Percentiles rank a stretch among this genome's conserved stretches.
Evolutionary conservation across 148 eudicot species (phyloP).

Genomic region (Oxyria digyna): DNA sequence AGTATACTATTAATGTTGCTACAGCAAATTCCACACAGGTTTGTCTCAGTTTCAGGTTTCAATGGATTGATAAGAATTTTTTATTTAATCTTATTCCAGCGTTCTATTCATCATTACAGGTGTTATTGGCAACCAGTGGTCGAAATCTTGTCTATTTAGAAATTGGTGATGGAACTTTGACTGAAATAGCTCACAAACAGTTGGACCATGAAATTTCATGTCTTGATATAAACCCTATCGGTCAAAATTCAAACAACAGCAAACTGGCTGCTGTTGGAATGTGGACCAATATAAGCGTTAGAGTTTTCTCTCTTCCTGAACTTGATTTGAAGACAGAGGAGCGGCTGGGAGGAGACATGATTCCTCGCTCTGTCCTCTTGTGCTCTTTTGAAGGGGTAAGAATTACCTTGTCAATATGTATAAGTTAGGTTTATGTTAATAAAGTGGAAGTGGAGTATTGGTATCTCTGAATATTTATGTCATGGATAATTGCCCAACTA

Average conservation of each 20-base stretch:
- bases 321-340: slow-evolving; percentile 77
- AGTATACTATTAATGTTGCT: slow-evolving; percentile 81
- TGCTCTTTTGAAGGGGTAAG: slow-evolving; percentile 98
- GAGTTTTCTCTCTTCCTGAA: slow-evolving; percentile 81
- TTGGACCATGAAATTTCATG: slow-evolving; percentile 87
- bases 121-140: slow-evolving; percentile 84
- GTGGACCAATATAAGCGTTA: slow-evolving; percentile 98
- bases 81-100: background rate
- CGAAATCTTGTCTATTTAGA: slow-evolving; percentile 88
- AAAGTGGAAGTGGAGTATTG: background rate
- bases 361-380: slow-evolving; percentile 92
- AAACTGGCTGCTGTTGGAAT: slow-evolving; percentile 95
- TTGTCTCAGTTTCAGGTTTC: background rate
- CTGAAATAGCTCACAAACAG: slow-evolving; percentile 62
- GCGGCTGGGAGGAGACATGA: slow-evolving; percentile 88
- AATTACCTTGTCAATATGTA: background rate
- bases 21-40: slow-evolving; percentile 97
- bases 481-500: background rate
- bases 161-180: slow-evolving; percentile 74
- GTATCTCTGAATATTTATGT: background rate
- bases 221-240: slow-evolving; percentile 88
- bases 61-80: background rate
- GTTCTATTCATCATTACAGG: slow-evolving; percentile 27
- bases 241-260: slow-evolving; percentile 61
- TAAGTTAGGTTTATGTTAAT: background rate